Evolutionary conservation across 1,284 basidiomycete genomes (phyloP).

Genomic region (Naganishia sp.): DNA sequence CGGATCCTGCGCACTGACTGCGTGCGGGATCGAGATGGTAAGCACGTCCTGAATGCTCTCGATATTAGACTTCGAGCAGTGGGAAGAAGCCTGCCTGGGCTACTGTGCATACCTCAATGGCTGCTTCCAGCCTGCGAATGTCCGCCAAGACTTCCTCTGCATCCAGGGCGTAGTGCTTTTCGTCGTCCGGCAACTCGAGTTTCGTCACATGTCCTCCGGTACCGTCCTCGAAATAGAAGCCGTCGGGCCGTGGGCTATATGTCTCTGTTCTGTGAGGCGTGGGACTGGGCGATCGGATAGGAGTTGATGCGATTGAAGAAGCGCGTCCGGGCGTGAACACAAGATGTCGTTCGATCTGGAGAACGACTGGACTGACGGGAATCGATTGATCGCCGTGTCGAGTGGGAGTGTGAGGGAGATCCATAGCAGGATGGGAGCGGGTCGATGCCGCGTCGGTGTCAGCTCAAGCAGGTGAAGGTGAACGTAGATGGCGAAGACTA

Average conservation of each 20-base stretch:
- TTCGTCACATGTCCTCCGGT: constrained; percentile 9
- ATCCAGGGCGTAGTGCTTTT: neutral
- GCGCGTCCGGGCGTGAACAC: constrained; percentile 1
- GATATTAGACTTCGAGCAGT: neutral
- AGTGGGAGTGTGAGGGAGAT: constrained; percentile 8
- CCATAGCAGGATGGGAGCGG: too few relatives aligned
- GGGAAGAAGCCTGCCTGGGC: neutral
- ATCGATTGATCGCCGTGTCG: neutral
- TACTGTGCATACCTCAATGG: constrained; percentile 6
- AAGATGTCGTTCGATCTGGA: constrained; percentile 21
- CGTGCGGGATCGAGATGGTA: neutral
- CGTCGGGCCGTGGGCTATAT: constrained; percentile 18
- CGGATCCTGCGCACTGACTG: neutral
- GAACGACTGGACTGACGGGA: constrained; percentile 19
- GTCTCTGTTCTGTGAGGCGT: too few relatives aligned
- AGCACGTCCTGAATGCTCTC: neutral
- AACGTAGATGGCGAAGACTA: too few relatives aligned
- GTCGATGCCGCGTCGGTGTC: too few relatives aligned
- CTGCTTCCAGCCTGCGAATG: constrained; percentile 9
- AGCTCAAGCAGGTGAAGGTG: too few relatives aligned
- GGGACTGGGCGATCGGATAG: neutral
- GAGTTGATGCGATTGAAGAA: constrained; percentile 1
- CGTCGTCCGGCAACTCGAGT: constrained; percentile 21
- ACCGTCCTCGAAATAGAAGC: constrained; percentile 24
- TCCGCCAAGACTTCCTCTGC: constrained; percentile 15